phyloP scores from a whole-genome alignment of 2,329 filamentous ascomycete genomes.

The Colletotrichum sp. region DNA sequence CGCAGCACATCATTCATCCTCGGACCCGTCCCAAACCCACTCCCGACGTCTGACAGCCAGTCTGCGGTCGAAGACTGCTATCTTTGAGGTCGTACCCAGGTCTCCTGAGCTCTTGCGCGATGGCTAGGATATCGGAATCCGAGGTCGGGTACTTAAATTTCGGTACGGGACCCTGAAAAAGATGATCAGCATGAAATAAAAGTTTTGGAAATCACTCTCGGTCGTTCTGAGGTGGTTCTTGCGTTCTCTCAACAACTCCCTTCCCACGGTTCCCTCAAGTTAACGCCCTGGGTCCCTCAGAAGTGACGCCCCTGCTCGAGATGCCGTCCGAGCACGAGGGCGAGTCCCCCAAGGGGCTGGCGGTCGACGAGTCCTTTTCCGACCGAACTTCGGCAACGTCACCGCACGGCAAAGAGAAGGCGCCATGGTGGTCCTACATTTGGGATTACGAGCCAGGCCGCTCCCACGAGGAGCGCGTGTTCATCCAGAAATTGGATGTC shows the following conservation, averaged over 20 bases:
- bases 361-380: background rate
- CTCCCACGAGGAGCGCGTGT: slow-evolving; percentile 25
- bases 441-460: slow-evolving; percentile 31
- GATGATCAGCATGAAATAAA: background rate
- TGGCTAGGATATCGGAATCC: slow-evolving; percentile 7
- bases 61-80: background rate
- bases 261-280: background rate
- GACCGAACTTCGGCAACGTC: background rate
- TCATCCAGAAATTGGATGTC: slow-evolving; percentile 30
- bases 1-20: slow-evolving; percentile 14
- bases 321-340: slow-evolving; percentile 18
- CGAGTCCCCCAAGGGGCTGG: background rate
- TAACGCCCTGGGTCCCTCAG: slow-evolving; percentile 1
- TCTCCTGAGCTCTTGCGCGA: slow-evolving; percentile 2
- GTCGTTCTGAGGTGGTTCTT: background rate
- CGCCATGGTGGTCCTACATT: slow-evolving; percentile 38
- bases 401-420: background rate
- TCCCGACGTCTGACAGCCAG: background rate
- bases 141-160: slow-evolving; percentile 8
- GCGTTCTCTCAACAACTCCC: background rate
- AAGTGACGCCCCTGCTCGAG: slow-evolving; percentile 14
- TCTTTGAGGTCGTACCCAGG: background rate
- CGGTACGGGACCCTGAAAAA: background rate
- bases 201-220: background rate
- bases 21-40: background rate